Evolutionary conservation across 1,284 basidiomycete species (phyloP).

Genomic region (Sphagnurus paluster): DNA sequence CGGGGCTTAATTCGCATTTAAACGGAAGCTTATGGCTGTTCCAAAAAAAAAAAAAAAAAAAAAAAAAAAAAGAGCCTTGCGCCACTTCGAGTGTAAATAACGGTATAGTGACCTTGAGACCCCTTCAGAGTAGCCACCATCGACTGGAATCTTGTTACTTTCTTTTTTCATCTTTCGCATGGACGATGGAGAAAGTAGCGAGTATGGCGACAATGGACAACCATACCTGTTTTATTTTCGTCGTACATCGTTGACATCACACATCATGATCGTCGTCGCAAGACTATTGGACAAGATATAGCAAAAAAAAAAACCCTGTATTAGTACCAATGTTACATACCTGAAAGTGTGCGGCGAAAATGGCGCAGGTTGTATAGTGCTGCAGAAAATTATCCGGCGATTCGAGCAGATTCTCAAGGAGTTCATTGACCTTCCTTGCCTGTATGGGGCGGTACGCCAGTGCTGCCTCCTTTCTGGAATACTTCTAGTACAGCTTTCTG

Average conservation of each 20-base stretch:
- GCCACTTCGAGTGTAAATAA: too few species aligned
- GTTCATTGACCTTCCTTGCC: conserved; percentile 28
- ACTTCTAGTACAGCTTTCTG: conserved; percentile 35
- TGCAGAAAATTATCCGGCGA: conserved; percentile 27
- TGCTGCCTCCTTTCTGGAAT: conserved; percentile 26
- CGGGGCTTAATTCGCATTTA: conserved; percentile 15
- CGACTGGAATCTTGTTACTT: conserved; percentile 25
- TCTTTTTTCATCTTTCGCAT: conserved; percentile 24
- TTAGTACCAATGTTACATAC: not conserved
- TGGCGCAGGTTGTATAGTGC: conserved; percentile 21
- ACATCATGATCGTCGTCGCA: conserved; percentile 13
- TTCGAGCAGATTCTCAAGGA: conserved; percentile 32
- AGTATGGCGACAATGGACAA: conserved; percentile 24
- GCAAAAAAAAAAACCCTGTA: too few species aligned
- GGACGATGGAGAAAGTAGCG: conserved; percentile 23
- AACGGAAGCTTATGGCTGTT: conserved; percentile 14
- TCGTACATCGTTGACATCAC: conserved; percentile 9
- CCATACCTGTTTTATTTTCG: conserved; percentile 20
- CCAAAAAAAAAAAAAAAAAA: not conserved
- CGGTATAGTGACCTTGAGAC: too few species aligned
- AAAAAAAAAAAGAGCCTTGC: conserved; percentile 11
- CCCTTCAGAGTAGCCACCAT: conserved; percentile 20
- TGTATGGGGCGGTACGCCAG: conserved; percentile 30
- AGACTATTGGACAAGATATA: not conserved
- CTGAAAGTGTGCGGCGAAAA: too few species aligned